A percentile compares a stretch with the other conserved stretches of the same genome.
These are phyloP conservation scores for Coleophoma crateriformis DNA, from an alignment of 2,329 filamentous ascomycete species.

Conservation along the genomic window DNA sequence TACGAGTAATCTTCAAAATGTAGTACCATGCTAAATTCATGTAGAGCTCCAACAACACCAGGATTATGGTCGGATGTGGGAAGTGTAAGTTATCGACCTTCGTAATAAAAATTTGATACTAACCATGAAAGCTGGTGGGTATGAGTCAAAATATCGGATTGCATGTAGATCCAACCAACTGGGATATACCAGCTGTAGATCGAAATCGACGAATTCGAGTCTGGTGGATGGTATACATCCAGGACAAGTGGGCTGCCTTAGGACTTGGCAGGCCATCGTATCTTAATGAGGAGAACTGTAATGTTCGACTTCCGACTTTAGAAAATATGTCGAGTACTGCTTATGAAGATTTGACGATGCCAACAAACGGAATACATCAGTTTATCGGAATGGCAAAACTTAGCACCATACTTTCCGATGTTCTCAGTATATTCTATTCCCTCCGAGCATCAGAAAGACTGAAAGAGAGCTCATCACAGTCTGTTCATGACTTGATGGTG, in stretches of 20 bases:
- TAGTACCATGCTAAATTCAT: not conserved
- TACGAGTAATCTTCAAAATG: not conserved
- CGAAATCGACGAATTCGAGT: conserved; percentile 42
- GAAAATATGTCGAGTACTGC: conserved; percentile 19
- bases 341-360: conserved; percentile 30
- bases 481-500: not conserved
- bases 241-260: conserved; percentile 55
- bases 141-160: conserved; percentile 15
- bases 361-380: not conserved
- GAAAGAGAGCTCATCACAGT: not conserved
- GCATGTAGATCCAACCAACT: conserved; percentile 12
- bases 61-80: conserved; percentile 5
- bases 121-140: conserved; percentile 1
- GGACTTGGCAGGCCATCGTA: conserved; percentile 47
- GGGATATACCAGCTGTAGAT: conserved; percentile 14
- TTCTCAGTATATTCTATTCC: conserved; percentile 40
- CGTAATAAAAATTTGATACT: not conserved
- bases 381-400: conserved; percentile 44
- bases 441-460: conserved; percentile 7
- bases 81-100: not conserved
- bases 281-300: conserved; percentile 9
- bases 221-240: conserved; percentile 58
- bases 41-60: conserved; percentile 2
- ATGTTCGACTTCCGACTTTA: conserved; percentile 38
- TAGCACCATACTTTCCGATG: conserved; percentile 42